Base-by-base conservation (phyloP, 1,284 basidiomycete genomes). In the Boletus sp. region DNA sequence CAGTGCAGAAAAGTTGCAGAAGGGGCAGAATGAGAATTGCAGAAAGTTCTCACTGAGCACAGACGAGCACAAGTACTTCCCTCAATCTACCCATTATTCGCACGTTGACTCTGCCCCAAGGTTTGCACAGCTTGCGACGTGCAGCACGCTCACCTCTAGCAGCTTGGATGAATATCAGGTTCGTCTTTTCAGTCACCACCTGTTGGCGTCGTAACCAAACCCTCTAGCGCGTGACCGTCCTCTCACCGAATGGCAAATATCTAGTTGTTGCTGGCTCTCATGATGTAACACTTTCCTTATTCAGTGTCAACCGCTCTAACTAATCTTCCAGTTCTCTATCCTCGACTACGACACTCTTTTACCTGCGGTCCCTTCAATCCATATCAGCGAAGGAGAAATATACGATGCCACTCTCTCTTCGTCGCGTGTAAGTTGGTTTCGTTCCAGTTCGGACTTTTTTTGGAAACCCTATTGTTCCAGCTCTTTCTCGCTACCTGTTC, bases 111-210 rank as follows among this genome's bases (percentile, higher is more conserved):
- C 36, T 27, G 46, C 36, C 32, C 23, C 44, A 51, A 90, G 88
- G 54, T 69, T 91, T 19, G 64, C 71, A 9, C 70, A 76, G 19
- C 59, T 81, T 25, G 68, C 69, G 19, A 75, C 78, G n/a, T 70
- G 72, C 49, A 75, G 81, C 51, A 93, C 89, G 4, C 73, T 94
- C 35, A 63, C 69, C 2, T 69, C 79, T 7, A 69, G 68, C 17
- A 79, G 80, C 58, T 62, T 71, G 5, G 88, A 91, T 40, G 88
- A 92, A 58, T 95, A 85, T 58, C 92, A 95, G 72, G 92, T 90
- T 51, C 39, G 74, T 62, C 9, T 17, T 36, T 34, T n/a, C 8
- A 27, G 25, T 25, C 6, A 32, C 17, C 16, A 2, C 7, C 8
- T n/a, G 14, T 22, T 8, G 9, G 27, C 16, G 10, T 38, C 23